These are phyloP conservation scores for Heracleum sosnowskyi DNA, from an alignment of 129 eudicot species.

Conservation along the genomic window DNA sequence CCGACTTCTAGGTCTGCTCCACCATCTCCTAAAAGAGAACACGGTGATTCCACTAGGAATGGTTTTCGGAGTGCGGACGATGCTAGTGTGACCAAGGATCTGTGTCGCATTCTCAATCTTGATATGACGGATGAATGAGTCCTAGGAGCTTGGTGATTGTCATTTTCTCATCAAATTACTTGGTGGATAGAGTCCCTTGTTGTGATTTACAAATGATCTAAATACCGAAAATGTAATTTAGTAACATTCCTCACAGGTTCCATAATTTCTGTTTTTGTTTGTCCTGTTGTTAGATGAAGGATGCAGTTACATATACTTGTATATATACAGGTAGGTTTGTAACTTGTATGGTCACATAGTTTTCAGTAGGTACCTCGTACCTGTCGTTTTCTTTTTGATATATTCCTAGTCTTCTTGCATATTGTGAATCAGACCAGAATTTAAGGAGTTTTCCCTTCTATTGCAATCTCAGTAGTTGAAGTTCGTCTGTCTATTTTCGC, in stretches of 20 bases:
- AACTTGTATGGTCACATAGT: slow-evolving; percentile 17
- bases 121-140: slow-evolving; percentile 57
- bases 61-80: slow-evolving; percentile 42
- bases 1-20: slow-evolving; percentile 84
- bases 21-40: slow-evolving; percentile 66
- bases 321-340: slow-evolving; percentile 24
- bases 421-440: too few relatives aligned
- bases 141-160: slow-evolving; percentile 15
- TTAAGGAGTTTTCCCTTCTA: too few relatives aligned
- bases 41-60: slow-evolving; percentile 20
- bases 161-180: neutral
- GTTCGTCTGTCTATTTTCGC: too few relatives aligned
- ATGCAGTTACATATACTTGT: slow-evolving; percentile 22
- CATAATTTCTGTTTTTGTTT: neutral
- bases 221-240: neutral
- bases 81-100: slow-evolving; percentile 59
- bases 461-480: neutral
- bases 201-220: neutral
- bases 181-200: slow-evolving; percentile 1
- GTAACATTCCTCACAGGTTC: neutral
- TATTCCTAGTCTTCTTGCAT: neutral
- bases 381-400: slow-evolving; percentile 2
- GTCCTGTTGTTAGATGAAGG: slow-evolving; percentile 1
- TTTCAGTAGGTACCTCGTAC: slow-evolving; percentile 12
- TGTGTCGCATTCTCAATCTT: slow-evolving; percentile 91